These are phyloP conservation scores for Kodamaea leandrae DNA, from an alignment of 805 yeast genomes.

Conservation along the genomic window DNA sequence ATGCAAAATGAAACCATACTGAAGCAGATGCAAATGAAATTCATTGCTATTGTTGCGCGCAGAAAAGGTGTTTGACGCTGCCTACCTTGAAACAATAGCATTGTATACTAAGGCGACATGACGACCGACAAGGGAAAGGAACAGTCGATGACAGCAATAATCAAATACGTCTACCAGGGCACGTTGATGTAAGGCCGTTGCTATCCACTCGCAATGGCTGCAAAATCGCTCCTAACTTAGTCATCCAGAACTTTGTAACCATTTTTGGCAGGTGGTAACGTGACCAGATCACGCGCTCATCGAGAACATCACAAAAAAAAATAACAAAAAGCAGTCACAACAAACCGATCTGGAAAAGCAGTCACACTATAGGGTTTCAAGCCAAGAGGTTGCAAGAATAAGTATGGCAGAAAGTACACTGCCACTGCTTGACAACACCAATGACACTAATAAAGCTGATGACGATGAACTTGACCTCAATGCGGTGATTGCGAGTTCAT, in stretches of 20 bases:
- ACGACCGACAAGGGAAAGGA: too few species aligned
- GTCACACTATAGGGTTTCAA: slow-evolving; percentile 18
- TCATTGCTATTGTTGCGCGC: too few species aligned
- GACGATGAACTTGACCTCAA: slow-evolving; percentile 10
- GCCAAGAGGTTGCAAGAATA: not conserved
- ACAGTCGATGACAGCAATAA: too few species aligned
- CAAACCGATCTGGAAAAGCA: slow-evolving; percentile 15
- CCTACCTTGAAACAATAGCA: too few species aligned
- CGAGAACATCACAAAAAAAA: slow-evolving; percentile 2
- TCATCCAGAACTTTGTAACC: too few species aligned
- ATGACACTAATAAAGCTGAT: not conserved
- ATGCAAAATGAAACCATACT: not conserved
- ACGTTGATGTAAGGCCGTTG: too few species aligned
- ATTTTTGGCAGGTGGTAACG: not conserved
- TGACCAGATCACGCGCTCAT: not conserved
- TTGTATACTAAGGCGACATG: too few species aligned
- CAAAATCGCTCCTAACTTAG: too few species aligned
- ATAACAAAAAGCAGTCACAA: slow-evolving; percentile 20
- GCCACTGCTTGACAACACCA: slow-evolving; percentile 1
- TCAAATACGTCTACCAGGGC: too few species aligned
- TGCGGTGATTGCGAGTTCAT: slow-evolving; percentile 11
- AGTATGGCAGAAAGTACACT: slow-evolving; percentile 1
- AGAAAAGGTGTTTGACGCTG: too few species aligned
- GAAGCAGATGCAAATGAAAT: too few species aligned
- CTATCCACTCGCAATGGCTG: not conserved